phyloP scores from a whole-genome alignment of 2,329 filamentous ascomycete genomes.

The Colletotrichum siamense region DNA sequence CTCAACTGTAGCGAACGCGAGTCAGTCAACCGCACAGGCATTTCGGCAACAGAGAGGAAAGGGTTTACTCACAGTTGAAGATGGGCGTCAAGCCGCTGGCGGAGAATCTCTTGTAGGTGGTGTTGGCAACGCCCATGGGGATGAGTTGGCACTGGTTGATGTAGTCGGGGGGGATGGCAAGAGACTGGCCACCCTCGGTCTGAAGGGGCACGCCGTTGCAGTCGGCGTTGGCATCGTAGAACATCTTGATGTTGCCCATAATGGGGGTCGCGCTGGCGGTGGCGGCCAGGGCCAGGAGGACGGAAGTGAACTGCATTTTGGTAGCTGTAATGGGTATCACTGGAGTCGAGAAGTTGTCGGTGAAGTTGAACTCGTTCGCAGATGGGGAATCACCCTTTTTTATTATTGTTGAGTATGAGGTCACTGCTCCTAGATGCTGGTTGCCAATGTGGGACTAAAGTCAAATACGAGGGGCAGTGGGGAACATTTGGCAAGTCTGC shows the following conservation, averaged over 20 bases:
- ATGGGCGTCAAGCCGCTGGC: not conserved
- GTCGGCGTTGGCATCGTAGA: not conserved
- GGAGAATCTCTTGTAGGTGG: conserved; percentile 4
- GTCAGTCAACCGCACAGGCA: not conserved
- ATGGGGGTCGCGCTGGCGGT: not conserved
- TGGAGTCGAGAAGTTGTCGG: not conserved
- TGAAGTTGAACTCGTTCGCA: not conserved
- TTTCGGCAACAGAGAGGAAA: not conserved
- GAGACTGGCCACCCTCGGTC: not conserved
- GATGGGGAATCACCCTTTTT: not conserved
- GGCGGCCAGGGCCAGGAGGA: not conserved
- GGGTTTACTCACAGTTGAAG: not conserved
- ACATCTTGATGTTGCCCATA: conserved; percentile 16
- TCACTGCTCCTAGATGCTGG: not conserved
- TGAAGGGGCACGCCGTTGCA: not conserved
- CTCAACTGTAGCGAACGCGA: not conserved
- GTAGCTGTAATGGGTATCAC: not conserved
- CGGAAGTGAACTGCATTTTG: conserved; percentile 2
- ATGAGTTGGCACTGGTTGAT: not conserved
- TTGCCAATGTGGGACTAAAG: not conserved
- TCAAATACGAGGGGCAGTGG: not conserved
- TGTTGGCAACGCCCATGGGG: not conserved
- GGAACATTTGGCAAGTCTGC: not conserved
- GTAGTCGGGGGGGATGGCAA: not conserved
- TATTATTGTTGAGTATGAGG: not conserved